Conservation (phyloP, 2,329 filamentous ascomycete genomes). For the Davidsoniella virescens region DNA sequence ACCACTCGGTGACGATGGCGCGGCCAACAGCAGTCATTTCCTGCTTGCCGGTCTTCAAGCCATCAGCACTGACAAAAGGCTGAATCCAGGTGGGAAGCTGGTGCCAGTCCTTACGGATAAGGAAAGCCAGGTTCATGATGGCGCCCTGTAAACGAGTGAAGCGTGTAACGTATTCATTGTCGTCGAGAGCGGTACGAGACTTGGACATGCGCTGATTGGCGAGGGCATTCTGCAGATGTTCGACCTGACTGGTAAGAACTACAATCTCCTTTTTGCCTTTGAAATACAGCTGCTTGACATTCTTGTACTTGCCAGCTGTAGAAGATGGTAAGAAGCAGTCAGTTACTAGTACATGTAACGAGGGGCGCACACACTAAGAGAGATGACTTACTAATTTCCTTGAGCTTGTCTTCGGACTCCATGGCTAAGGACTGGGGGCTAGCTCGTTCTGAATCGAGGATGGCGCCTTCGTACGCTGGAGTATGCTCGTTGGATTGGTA, state of each 20-base stretch:
- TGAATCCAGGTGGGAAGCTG: conserved; percentile 66
- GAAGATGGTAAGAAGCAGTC: neutral
- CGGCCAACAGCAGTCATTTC: conserved; percentile 95
- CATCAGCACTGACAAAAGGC: conserved; percentile 67
- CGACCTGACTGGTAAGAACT: conserved; percentile 60
- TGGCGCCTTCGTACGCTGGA: conserved; percentile 28
- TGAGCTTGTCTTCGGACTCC: conserved; percentile 37
- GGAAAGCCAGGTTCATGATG: conserved; percentile 88
- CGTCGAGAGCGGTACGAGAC: conserved; percentile 84
- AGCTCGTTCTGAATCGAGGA: conserved; percentile 34
- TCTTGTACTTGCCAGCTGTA: conserved; percentile 85
- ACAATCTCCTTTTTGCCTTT: conserved; percentile 90
- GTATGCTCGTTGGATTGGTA: conserved; percentile 7
- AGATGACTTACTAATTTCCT: conserved; percentile 35
- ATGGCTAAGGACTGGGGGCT: conserved; percentile 36
- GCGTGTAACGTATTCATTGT: conserved; percentile 78
- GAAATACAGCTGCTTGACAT: conserved; percentile 95
- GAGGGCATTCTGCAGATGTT: conserved; percentile 91
- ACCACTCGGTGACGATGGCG: conserved; percentile 75
- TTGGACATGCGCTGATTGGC: conserved; percentile 90
- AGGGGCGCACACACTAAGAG: conserved; percentile 6
- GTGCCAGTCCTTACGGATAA: conserved; percentile 89
- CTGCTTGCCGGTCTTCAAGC: conserved; percentile 73
- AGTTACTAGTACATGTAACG: conserved; percentile 13
- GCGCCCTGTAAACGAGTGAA: conserved; percentile 87